Evolutionary conservation across 75 land plant species (phyloP).

Genomic region (Larix kaempferi): DNA sequence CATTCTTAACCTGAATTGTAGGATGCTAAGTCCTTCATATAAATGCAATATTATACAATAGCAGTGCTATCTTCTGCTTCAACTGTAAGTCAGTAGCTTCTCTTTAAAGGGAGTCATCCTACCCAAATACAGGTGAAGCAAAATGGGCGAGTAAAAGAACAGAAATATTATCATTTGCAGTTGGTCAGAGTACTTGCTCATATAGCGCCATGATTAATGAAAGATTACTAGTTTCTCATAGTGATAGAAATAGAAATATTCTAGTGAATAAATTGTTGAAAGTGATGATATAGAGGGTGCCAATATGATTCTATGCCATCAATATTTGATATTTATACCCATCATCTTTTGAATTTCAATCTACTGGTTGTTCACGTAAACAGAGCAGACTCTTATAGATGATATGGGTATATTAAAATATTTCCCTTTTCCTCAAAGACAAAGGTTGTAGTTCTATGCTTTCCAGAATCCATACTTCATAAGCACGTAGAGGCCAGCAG

Average conservation of each 20-base stretch:
- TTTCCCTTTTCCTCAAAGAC: background rate
- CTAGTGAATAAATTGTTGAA: background rate
- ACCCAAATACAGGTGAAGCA: background rate
- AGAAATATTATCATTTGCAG: background rate
- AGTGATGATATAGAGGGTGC: background rate
- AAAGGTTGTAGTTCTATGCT: too few species aligned
- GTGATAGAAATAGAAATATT: background rate
- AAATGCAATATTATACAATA: background rate
- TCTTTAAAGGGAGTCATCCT: background rate
- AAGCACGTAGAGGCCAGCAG: too few species aligned
- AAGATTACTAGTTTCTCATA: background rate
- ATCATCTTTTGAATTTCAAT: background rate
- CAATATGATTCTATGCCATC: background rate
- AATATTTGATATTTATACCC: background rate
- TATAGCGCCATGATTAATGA: background rate
- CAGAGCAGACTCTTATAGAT: background rate
- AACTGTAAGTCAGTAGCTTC: background rate
- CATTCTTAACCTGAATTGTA: slow-evolving; percentile 25
- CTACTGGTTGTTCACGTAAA: background rate
- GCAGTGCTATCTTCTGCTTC: background rate
- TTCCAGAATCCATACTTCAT: too few species aligned
- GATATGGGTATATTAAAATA: background rate
- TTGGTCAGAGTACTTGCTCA: background rate
- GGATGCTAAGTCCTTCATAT: background rate
- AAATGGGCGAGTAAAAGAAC: background rate